These are phyloP conservation scores for Erysimum cheiri DNA, from an alignment of 441 rosid species.

Conservation along the genomic window DNA sequence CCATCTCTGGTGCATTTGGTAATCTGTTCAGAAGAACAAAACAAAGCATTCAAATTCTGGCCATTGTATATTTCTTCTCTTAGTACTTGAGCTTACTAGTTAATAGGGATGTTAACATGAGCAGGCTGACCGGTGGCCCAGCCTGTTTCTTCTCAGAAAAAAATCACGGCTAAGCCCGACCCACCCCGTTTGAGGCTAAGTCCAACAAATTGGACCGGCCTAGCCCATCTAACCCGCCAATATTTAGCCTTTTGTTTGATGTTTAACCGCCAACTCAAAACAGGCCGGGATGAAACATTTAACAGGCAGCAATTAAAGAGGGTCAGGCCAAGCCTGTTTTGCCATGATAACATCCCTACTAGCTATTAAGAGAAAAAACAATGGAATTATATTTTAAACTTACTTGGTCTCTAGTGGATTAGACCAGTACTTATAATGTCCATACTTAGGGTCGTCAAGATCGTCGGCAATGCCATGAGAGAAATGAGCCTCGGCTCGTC, in stretches of 20 bases:
- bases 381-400: constrained; percentile 11
- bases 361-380: background rate
- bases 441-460: constrained; percentile 64
- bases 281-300: background rate
- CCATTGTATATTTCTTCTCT: background rate
- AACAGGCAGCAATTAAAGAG: background rate
- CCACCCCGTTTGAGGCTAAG: background rate
- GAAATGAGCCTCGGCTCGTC: constrained; percentile 66
- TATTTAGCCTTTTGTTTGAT: background rate
- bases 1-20: constrained; percentile 74
- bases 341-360: background rate
- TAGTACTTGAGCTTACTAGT: background rate
- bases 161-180: background rate
- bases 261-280: background rate
- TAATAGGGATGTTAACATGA: background rate
- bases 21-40: constrained; percentile 44
- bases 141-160: background rate
- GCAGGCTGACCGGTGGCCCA: background rate
- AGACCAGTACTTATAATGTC: constrained; percentile 71
- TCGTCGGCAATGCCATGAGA: constrained; percentile 73
- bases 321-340: background rate
- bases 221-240: background rate
- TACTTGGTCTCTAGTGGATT: constrained; percentile 75
- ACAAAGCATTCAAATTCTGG: background rate
- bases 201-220: background rate